A percentile compares a stretch with the other conserved stretches of the same genome.
Conservation (phyloP, 192 early-diverging fungal species). For the Fimicolochytrium jonesii region DNA sequence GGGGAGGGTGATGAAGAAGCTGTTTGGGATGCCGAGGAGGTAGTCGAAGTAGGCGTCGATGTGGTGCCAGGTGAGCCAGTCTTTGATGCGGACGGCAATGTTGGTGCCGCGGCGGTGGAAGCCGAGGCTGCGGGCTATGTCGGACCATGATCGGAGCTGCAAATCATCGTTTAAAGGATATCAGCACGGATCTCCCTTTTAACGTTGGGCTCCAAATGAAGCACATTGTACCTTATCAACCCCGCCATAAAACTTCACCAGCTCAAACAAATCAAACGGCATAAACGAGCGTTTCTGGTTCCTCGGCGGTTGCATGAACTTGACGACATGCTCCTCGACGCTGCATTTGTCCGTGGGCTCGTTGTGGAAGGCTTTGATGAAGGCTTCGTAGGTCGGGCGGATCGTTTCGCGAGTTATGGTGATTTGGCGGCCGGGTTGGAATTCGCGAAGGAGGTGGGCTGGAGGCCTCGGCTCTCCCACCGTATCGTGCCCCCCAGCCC, state of each 20-base stretch:
- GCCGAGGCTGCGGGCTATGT: constrained; percentile 34
- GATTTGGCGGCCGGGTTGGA: too few relatives aligned
- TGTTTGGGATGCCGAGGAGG: constrained; percentile 30
- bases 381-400: too few relatives aligned
- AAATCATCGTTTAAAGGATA: not conserved
- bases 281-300: constrained; percentile 37
- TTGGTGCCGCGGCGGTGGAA: constrained; percentile 39
- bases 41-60: constrained; percentile 40
- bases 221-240: constrained; percentile 29
- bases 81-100: constrained; percentile 39
- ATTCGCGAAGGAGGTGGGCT: too few relatives aligned
- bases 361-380: constrained; percentile 21
- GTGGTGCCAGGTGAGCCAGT: constrained; percentile 38
- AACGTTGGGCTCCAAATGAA: not conserved
- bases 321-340: constrained; percentile 29
- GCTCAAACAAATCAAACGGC: constrained; percentile 26
- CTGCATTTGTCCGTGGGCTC: constrained; percentile 19
- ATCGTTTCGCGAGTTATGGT: too few relatives aligned
- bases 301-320: constrained; percentile 35
- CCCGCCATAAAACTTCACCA: constrained; percentile 33
- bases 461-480: too few relatives aligned
- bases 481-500: too few relatives aligned
- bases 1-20: constrained; percentile 29
- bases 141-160: constrained; percentile 35
- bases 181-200: not conserved